Evolutionary conservation across 805 yeast genomes (phyloP), one percentile per base, ranked within the genome.

Genomic region (Yamadazyma tumulicola): DNA sequence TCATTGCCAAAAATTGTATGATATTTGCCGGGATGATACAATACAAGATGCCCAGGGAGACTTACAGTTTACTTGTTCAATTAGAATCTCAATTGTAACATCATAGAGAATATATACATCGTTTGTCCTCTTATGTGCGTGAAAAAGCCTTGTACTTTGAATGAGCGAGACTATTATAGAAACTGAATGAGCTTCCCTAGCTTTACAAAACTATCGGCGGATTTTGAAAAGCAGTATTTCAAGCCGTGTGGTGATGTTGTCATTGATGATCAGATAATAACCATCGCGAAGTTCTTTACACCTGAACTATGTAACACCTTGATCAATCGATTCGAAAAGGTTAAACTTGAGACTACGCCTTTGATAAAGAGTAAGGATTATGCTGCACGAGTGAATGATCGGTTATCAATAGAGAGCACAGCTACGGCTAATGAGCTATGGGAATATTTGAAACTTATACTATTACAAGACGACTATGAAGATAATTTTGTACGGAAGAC

Each of bases 21-120:
- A 77, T 89, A 3, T 91, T 83, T 57, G 95, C 97, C 5, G 97
- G 97, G 41, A 83, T 91, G 80, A 81, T 89, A 23, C 95, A 86
- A 61, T 88, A 85, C 60, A 81, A 83, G 55, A 86, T 89, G 94
- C 95, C 96, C 6, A 61, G 82, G 38, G 95, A 86, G 48, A 80
- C 86, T 0, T 86, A 84, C 54, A 77, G 85, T 46, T 71, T 78
- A 26, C 64, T 85, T 50, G 77, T 83, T 20, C 75, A 72, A 42
- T 59, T 85, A 38, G 95, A 85, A 53, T 54, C 69, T 12, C 64
- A 32, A 18, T 31, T 43, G 15, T 40, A 43, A 18, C 11, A n/a
- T n/a, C n/a, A n/a, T n/a, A n/a, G n/a, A n/a, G n/a, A n/a, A n/a
- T n/a, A n/a, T n/a, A n/a, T n/a, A n/a, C n/a, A n/a, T n/a, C n/a